These are phyloP conservation scores for Alopecurus myosuroides DNA, from an alignment of 176 grass and related monocot species.

Conservation along the genomic window DNA sequence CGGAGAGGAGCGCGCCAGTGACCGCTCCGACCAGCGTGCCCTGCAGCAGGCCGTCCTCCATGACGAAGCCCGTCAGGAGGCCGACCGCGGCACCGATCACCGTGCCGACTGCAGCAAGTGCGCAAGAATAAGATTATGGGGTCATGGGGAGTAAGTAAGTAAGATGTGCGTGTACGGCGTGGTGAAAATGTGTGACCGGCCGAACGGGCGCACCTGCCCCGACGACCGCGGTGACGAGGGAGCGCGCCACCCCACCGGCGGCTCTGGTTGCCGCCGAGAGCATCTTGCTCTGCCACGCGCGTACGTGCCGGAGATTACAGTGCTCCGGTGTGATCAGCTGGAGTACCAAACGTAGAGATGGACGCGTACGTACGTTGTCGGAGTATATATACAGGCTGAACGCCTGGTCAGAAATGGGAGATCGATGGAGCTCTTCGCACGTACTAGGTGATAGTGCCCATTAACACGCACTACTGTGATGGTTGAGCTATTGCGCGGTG, in stretches of 20 bases:
- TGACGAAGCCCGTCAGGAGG: conserved; percentile 27
- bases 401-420: background rate
- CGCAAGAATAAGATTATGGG: no score
- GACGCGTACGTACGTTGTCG: no score
- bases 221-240: background rate
- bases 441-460: background rate
- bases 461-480: background rate
- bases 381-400: background rate
- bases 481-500: background rate
- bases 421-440: background rate
- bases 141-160: no score
- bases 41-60: conserved; percentile 39
- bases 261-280: background rate
- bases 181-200: background rate
- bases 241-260: background rate
- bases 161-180: background rate
- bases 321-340: background rate
- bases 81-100: conserved; percentile 38
- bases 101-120: background rate
- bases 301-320: no score
- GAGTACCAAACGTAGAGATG: no score
- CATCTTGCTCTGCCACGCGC: background rate
- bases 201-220: background rate
- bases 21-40: conserved; percentile 45
- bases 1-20: conserved; percentile 43